Percentiles rank a stretch among this genome's conserved stretches.
phyloP scores from a whole-genome alignment of 1,284 basidiomycete genomes.

The Ustilago trichophora region DNA sequence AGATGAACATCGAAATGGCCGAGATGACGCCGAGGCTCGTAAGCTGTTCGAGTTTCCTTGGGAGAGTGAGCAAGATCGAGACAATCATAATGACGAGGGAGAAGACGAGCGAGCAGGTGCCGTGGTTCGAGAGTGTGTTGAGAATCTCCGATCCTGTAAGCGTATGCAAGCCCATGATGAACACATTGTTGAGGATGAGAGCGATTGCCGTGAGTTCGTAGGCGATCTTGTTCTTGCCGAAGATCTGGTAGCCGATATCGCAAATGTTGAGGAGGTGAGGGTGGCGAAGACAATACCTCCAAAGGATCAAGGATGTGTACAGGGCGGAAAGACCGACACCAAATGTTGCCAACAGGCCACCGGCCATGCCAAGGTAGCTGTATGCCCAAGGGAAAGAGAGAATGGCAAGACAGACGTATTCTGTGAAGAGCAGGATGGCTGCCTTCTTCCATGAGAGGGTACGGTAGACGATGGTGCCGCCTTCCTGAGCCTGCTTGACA shows the following conservation, averaged over 20 bases:
- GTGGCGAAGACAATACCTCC: slow-evolving; percentile 73
- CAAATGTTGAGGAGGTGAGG: slow-evolving; percentile 73
- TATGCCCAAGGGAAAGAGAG: slow-evolving; percentile 58
- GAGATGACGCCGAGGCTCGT: slow-evolving; percentile 56
- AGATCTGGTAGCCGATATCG: slow-evolving; percentile 73
- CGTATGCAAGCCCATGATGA: slow-evolving; percentile 57
- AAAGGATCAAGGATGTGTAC: slow-evolving; percentile 67
- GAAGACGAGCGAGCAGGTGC: slow-evolving; percentile 73
- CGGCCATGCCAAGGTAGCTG: slow-evolving; percentile 57
- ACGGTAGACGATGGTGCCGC: slow-evolving; percentile 47
- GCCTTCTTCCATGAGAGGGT: slow-evolving; percentile 59
- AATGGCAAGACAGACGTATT: slow-evolving; percentile 62
- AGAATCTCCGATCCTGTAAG: slow-evolving; percentile 68
- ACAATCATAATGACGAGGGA: slow-evolving; percentile 66
- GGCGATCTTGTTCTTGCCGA: slow-evolving; percentile 69
- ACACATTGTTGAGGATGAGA: slow-evolving; percentile 60
- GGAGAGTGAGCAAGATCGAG: slow-evolving; percentile 53
- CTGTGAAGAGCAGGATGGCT: slow-evolving; percentile 52
- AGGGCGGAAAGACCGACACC: slow-evolving; percentile 52
- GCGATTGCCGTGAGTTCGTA: slow-evolving; percentile 68
- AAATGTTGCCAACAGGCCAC: slow-evolving; percentile 57
- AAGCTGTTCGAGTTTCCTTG: slow-evolving; percentile 58
- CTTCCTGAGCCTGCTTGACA: slow-evolving; percentile 43
- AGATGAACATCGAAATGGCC: slow-evolving; percentile 58
- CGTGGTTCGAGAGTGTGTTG: slow-evolving; percentile 73